A percentile compares a stretch with the other conserved stretches of the same genome.
Evolutionary conservation across 371 early-diverging fungal species (phyloP).

Genomic region (Batkoa obscura): DNA sequence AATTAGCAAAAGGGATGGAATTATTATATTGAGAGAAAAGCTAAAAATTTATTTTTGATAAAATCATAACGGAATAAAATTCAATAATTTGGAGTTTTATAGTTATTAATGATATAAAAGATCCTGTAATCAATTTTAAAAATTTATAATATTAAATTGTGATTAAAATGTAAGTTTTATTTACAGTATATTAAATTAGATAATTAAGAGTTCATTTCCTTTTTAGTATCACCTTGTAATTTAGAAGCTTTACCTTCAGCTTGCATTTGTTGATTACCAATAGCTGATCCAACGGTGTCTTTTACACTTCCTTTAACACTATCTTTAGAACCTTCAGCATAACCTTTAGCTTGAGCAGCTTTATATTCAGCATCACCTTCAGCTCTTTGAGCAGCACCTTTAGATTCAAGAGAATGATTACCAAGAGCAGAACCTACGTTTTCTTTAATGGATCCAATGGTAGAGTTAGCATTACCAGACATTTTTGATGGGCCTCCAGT

Average conservation of each 20-base stretch:
- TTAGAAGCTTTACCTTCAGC: slow-evolving; percentile 19
- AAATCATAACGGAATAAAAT: too few relatives aligned
- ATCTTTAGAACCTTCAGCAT: slow-evolving; percentile 12
- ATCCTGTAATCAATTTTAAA: too few relatives aligned
- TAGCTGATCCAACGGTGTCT: slow-evolving; percentile 17
- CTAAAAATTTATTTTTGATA: too few relatives aligned
- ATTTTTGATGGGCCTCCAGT: slow-evolving; percentile 7
- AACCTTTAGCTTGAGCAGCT: slow-evolving; percentile 8
- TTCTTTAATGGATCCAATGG: slow-evolving; percentile 14
- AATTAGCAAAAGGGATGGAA: too few relatives aligned
- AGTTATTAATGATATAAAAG: too few relatives aligned
- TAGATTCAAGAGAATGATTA: slow-evolving; percentile 8
- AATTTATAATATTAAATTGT: too few relatives aligned
- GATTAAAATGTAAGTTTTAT: too few relatives aligned
- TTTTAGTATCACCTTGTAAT: slow-evolving; percentile 16
- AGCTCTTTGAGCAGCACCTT: slow-evolving; percentile 12
- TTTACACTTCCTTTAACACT: slow-evolving; percentile 17
- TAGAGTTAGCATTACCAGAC: slow-evolving; percentile 8
- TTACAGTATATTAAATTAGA: too few relatives aligned
- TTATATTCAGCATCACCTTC: slow-evolving; percentile 12
- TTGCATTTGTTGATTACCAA: slow-evolving; percentile 18
- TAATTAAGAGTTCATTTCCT: not conserved
- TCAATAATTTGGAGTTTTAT: too few relatives aligned
- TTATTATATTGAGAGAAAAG: too few relatives aligned
- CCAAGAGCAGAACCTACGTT: slow-evolving; percentile 11